These are phyloP conservation scores for Arthroderma sp. DNA, from an alignment of 2,329 filamentous ascomycete genomes.

Conservation along the genomic window DNA sequence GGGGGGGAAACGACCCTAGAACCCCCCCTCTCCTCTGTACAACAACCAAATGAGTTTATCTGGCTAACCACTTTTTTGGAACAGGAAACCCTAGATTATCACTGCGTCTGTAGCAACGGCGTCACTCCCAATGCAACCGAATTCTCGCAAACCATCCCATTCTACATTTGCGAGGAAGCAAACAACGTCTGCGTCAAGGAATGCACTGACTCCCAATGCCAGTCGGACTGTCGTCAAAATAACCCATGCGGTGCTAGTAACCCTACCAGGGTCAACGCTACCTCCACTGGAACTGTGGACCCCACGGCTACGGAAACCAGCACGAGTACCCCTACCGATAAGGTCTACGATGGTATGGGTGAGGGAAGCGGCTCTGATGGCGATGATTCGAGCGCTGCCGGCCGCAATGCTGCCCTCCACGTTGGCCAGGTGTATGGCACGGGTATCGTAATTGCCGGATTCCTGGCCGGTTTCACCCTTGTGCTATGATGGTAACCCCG, in stretches of 20 bases:
- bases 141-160: constrained; percentile 51
- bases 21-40: neutral
- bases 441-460: constrained; percentile 39
- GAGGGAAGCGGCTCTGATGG: constrained; percentile 23
- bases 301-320: constrained; percentile 23
- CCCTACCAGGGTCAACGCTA: constrained; percentile 42
- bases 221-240: constrained; percentile 37
- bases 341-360: constrained; percentile 34
- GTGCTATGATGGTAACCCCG: constrained; percentile 31
- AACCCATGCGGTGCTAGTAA: constrained; percentile 50
- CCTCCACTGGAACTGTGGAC: constrained; percentile 26
- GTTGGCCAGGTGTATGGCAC: constrained; percentile 45
- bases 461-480: constrained; percentile 46
- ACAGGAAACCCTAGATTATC: constrained; percentile 38
- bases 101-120: constrained; percentile 44
- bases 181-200: constrained; percentile 42
- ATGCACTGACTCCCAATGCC: constrained; percentile 40
- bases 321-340: constrained; percentile 20
- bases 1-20: neutral
- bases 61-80: constrained; percentile 2
- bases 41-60: neutral
- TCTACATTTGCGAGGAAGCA: constrained; percentile 46
- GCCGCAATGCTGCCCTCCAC: constrained; percentile 32
- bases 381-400: constrained; percentile 20
- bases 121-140: constrained; percentile 45